Base-by-base conservation (phyloP, 805 yeast genomes). In the Debaryomyces maramus region DNA sequence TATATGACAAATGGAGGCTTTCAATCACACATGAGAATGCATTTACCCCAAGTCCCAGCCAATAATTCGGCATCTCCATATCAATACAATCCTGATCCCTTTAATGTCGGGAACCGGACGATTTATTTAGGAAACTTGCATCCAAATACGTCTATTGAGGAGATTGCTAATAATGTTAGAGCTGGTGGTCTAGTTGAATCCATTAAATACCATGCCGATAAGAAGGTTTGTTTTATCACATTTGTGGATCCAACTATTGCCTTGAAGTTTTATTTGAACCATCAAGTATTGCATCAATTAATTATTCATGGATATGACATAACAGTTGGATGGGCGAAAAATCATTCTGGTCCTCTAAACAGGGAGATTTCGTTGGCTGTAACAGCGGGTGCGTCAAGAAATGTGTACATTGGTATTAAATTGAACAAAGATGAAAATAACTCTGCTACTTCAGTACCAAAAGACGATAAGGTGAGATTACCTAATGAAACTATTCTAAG, bases 311-410 rank as follows among this genome's bases (percentile, higher is more conserved):
- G 83, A 2, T 74, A 75, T 48, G 78, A 75, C 46, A 56, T 84
- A 8, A 78, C 74, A 44, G 78, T 85, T 26, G 86, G 86, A 9
- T 85, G 91, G 91, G 88, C 74, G 16, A 68, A 82, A 28, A 75
- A 77, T 29, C 80, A 80, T 49, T 69, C 84, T 11, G 89, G 90
- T 1, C 81, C 85, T 0, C 52, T 85, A 22, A 71, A 72, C 24
- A 70, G 77, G 31, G 70, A 73, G 2, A 70, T 85, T 31, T 65
- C 80, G 0, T 59, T 76, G 32, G 88, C 88, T 2, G 86, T 83
- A 2, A 76, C 85, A 2, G 75, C 77, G 2, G 89, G 90, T 21
- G 91, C 90, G 3, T 78, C 86, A 22, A 75, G 95, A 66, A 85
- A 85, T 55, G 78, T 85, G 11, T 85, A 85, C 58, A 78, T 85